A percentile compares a stretch with the other conserved stretches of the same genome.
Conservation (phyloP, 2,329 filamentous ascomycete genomes). For the Alternaria consortialis region DNA sequence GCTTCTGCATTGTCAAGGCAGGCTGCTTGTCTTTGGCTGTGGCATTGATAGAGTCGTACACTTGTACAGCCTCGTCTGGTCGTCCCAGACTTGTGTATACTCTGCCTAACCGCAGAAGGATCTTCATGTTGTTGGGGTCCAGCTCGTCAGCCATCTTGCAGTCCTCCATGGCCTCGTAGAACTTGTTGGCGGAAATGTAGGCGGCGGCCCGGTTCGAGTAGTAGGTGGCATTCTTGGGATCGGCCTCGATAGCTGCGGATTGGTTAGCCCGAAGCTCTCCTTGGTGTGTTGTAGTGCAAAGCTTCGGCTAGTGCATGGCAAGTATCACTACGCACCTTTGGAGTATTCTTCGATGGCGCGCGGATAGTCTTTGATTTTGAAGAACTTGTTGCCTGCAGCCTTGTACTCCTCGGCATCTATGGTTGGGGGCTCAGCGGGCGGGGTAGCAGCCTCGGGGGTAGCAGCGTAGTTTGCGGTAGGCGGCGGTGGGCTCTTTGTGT, state of each 20-base stretch:
- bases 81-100: slow-evolving; percentile 89
- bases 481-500: slow-evolving; percentile 59
- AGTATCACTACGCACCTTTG: slow-evolving; percentile 72
- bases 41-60: slow-evolving; percentile 81
- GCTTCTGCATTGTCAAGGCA: slow-evolving; percentile 85
- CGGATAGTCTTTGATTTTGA: slow-evolving; percentile 90
- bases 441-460: slow-evolving; percentile 50
- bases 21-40: slow-evolving; percentile 85
- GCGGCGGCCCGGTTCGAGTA: slow-evolving; percentile 95
- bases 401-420: slow-evolving; percentile 94
- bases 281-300: slow-evolving; percentile 25
- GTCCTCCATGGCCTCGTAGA: slow-evolving; percentile 82
- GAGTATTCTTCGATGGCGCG: slow-evolving; percentile 93
- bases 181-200: slow-evolving; percentile 87
- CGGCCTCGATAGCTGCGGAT: slow-evolving; percentile 79
- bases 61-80: slow-evolving; percentile 84
- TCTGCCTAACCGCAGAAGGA: slow-evolving; percentile 84
- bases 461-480: slow-evolving; percentile 51
- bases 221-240: slow-evolving; percentile 87
- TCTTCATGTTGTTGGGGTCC: slow-evolving; percentile 87
- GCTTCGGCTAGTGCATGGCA: slow-evolving; percentile 11
- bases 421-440: slow-evolving; percentile 53
- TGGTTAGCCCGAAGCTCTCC: slow-evolving; percentile 33
- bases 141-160: slow-evolving; percentile 82
- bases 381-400: slow-evolving; percentile 91